Percentiles rank a stretch among this genome's conserved stretches.
Evolutionary conservation across 2,329 filamentous ascomycete species (phyloP).

Genomic region (Trichoderma harzianum): DNA sequence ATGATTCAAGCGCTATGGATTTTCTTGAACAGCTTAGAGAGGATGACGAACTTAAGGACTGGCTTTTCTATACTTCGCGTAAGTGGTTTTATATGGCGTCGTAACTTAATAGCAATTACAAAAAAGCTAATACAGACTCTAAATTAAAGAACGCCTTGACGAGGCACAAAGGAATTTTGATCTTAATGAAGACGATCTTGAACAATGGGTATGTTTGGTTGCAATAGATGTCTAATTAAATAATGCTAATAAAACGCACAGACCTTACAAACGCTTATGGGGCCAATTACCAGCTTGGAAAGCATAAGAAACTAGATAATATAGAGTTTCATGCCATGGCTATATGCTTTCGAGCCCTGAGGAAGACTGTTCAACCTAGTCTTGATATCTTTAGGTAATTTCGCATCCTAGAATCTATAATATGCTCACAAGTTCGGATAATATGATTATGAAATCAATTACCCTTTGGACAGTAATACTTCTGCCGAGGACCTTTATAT

Average conservation of each 20-base stretch:
- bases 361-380: too few relatives aligned
- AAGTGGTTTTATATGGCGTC: not conserved
- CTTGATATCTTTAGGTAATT: too few relatives aligned
- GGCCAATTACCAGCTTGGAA: not conserved
- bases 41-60: not conserved
- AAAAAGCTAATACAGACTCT: not conserved
- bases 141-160: not conserved
- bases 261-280: constrained; percentile 1
- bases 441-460: too few relatives aligned
- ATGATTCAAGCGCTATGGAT: not conserved
- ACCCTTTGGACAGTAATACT: too few relatives aligned
- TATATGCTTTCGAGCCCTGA: too few relatives aligned
- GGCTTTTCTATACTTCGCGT: constrained; percentile 5
- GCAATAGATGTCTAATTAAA: not conserved
- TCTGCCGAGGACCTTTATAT: too few relatives aligned
- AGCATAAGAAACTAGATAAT: not conserved
- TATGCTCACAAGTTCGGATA: too few relatives aligned
- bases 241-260: not conserved
- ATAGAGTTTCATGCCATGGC: too few relatives aligned
- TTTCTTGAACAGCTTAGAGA: not conserved
- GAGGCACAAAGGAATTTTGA: not conserved
- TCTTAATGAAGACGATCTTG: not conserved
- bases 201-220: constrained; percentile 11
- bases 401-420: too few relatives aligned
- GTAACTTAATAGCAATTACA: too few relatives aligned